These are phyloP conservation scores for Tremella mesenterica DNA, from an alignment of 768 basidiomycete genomes.

Conservation along the genomic window DNA sequence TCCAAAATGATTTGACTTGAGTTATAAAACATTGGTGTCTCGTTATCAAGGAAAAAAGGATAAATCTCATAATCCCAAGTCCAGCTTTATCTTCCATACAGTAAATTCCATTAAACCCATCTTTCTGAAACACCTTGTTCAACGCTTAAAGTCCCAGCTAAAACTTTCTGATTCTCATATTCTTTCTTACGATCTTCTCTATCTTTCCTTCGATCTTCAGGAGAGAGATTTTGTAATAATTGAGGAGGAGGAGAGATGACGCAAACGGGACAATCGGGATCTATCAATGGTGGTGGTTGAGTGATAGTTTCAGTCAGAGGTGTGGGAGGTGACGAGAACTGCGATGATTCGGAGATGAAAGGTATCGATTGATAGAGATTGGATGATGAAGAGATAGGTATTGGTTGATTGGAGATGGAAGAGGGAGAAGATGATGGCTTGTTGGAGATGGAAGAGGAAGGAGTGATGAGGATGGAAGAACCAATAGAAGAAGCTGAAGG, in stretches of 20 bases:
- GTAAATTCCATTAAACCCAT: background rate
- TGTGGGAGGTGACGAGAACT: conserved; percentile 7
- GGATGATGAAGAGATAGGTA: conserved; percentile 1
- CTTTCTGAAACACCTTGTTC: conserved; percentile 25
- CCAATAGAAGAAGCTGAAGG: too few species aligned
- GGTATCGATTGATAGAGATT: conserved; percentile 6
- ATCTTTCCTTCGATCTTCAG: conserved; percentile 20
- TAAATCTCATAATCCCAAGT: background rate
- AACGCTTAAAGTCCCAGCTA: conserved; percentile 25
- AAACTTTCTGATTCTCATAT: conserved; percentile 32
- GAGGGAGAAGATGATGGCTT: background rate
- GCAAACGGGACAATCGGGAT: conserved; percentile 32
- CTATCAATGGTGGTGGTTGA: conserved; percentile 26
- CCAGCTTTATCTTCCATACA: background rate
- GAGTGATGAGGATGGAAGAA: too few species aligned
- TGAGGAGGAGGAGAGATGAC: conserved; percentile 30
- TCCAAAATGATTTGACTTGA: too few species aligned
- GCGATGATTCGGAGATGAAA: conserved; percentile 18
- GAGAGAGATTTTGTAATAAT: conserved; percentile 23
- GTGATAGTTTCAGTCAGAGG: background rate
- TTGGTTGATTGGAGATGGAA: background rate
- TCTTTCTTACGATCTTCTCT: conserved; percentile 27
- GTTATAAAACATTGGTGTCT: too few species aligned
- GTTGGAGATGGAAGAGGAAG: background rate
- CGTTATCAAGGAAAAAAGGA: too few species aligned